These are phyloP conservation scores for Borovskyia barvae DNA, from an alignment of 208 protist genomes.

Conservation along the genomic window DNA sequence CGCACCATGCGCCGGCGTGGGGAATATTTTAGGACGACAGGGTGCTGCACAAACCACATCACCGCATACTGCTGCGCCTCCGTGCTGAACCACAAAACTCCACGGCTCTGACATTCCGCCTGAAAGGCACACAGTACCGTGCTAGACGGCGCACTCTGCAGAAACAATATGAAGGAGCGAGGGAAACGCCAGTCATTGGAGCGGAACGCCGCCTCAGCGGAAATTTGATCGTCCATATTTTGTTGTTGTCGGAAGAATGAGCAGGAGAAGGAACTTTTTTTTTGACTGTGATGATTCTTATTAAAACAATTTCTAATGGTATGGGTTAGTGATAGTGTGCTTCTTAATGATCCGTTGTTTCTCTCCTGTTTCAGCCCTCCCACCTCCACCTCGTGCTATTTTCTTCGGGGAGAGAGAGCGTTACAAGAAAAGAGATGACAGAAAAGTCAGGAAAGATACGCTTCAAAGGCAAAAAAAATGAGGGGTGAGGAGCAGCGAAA, in stretches of 20 bases:
- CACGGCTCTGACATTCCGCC: constrained; percentile 45
- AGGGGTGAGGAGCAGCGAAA: no score
- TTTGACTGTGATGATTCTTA: no score
- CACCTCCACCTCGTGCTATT: no score
- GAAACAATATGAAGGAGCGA: constrained; percentile 52
- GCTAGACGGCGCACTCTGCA: constrained; percentile 62
- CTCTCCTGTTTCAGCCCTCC: no score
- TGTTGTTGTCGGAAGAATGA: no score
- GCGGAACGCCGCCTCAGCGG: constrained; percentile 6
- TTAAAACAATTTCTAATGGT: no score
- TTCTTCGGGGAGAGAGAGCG: neutral
- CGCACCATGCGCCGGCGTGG: constrained; percentile 52
- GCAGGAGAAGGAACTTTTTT: no score
- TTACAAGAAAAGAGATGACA: neutral
- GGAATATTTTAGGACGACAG: constrained; percentile 46
- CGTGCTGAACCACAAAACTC: constrained; percentile 48
- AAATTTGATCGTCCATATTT: constrained; percentile 4
- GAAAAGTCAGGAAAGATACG: neutral
- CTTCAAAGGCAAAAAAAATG: no score
- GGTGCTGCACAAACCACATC: constrained; percentile 54
- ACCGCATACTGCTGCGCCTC: constrained; percentile 54
- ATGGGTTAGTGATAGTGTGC: no score
- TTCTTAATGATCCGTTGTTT: no score
- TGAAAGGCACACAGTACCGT: constrained; percentile 64
- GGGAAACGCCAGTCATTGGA: constrained; percentile 27